Evolutionary conservation across 169 alveolate genomes (phyloP), one percentile per base, ranked within the genome.

Genomic region (Condylostoma magnum): DNA sequence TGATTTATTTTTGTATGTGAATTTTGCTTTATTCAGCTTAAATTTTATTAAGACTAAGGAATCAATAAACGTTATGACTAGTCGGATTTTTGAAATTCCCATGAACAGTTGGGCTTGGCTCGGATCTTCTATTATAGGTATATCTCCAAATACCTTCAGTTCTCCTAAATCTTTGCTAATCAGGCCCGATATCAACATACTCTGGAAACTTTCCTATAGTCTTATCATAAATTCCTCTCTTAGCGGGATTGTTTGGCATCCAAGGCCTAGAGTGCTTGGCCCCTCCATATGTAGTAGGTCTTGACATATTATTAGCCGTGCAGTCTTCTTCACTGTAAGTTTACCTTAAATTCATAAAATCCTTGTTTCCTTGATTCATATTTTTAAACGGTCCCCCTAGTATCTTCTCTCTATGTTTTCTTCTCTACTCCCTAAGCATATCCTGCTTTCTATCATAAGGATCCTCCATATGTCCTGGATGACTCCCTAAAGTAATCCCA

Each of bases 181-280:
- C n/a, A n/a, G n/a, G n/a, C n/a, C n/a, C n/a, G n/a, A n/a, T 31
- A 55, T 41, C n/a, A 18, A 2, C 48, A 55, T 55, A 47, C 1
- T 55, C 68, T 30, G 68, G 68, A 47, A 15, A 55, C 47, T 55
- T 55, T 4, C 48, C 68, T 30, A 55, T 31, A 55, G 68, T 55
- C 2, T 15, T 15, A 15, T 47, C 68, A n/a, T n/a, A n/a, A n/a
- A n/a, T n/a, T n/a, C n/a, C n/a, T n/a, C n/a, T n/a, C n/a, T n/a
- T n/a, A 50, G 20, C 20, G 34, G 68, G 68, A 22, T 12, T n/a
- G 3, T 41, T 55, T 43, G 51, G 51, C 68, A 55, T 55, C 27
- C 27, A 55, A 10, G 68, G 68, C 15, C 34, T 22, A 1, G 2
- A 22, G 34, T 55, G 68, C 2, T 55, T 22, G 27, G 47, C 68